Percentiles rank a stretch among this genome's conserved stretches.
These are phyloP conservation scores for Mesembryanthemum crystallinum DNA, from an alignment of 148 eudicot genomes.

Conservation along the genomic window DNA sequence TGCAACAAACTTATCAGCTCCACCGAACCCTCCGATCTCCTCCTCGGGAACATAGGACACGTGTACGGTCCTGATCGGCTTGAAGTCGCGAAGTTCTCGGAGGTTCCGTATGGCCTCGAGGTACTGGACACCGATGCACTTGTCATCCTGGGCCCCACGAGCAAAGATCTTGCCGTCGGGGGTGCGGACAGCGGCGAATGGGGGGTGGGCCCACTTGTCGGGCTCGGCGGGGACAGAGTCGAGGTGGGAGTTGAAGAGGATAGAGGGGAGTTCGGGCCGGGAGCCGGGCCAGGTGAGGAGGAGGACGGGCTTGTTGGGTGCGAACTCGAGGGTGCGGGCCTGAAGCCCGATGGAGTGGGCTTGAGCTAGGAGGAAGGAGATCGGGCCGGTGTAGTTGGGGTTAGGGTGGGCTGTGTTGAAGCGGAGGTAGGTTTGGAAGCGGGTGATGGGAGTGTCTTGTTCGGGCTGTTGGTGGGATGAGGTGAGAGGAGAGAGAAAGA, in stretches of 20 bases:
- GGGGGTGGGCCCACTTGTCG: slow-evolving; percentile 60
- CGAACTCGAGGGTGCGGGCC: slow-evolving; percentile 38
- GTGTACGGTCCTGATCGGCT: slow-evolving; percentile 54
- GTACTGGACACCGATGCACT: slow-evolving; percentile 73
- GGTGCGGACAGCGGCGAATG: slow-evolving; percentile 53
- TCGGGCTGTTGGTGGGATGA: slow-evolving; percentile 6
- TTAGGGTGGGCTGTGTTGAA: slow-evolving; percentile 86
- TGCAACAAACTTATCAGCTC: slow-evolving; percentile 51
- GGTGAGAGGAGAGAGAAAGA: slow-evolving; percentile 15
- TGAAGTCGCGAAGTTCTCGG: slow-evolving; percentile 7
- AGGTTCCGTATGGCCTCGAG: slow-evolving; percentile 67
- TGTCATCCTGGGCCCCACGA: slow-evolving; percentile 90
- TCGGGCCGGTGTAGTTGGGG: slow-evolving; percentile 66
- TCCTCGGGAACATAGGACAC: slow-evolving; percentile 75
- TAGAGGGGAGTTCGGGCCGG: slow-evolving; percentile 62
- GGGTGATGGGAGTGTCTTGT: slow-evolving; percentile 36
- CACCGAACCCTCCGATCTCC: slow-evolving; percentile 78
- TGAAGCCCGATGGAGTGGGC: slow-evolving; percentile 54
- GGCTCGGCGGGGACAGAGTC: slow-evolving; percentile 94
- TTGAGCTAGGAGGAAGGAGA: slow-evolving; percentile 47
- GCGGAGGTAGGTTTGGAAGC: slow-evolving; percentile 69
- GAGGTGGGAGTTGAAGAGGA: slow-evolving; percentile 88
- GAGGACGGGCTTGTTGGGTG: slow-evolving; percentile 60
- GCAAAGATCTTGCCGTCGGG: slow-evolving; percentile 61
- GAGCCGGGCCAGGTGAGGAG: slow-evolving; percentile 74